These are phyloP conservation scores for Penicillium antarcticum DNA, from an alignment of 495 filamentous ascomycete genomes.

Conservation along the genomic window DNA sequence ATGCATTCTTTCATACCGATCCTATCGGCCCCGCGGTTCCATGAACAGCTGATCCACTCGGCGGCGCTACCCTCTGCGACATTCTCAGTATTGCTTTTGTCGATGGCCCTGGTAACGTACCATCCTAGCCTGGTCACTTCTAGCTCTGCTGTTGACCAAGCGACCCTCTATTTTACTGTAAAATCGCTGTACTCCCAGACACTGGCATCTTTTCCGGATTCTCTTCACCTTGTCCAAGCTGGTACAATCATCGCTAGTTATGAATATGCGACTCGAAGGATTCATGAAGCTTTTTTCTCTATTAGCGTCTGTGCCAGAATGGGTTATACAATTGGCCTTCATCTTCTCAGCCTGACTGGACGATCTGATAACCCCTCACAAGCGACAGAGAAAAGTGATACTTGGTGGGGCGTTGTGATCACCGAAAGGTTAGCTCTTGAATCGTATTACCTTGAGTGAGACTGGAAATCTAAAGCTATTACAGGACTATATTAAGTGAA, in stretches of 20 bases:
- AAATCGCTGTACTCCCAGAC: constrained; percentile 35
- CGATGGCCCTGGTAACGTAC: constrained; percentile 32
- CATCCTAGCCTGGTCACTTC: not conserved
- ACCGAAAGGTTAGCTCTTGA: constrained; percentile 1
- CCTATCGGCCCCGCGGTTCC: constrained; percentile 30
- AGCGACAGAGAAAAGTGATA: constrained; percentile 27
- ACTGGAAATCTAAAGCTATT: not conserved
- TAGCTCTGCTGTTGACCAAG: constrained; percentile 6
- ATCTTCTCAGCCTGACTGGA: not conserved
- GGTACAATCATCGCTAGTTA: constrained; percentile 28
- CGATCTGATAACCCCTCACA: constrained; percentile 4
- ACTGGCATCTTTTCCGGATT: constrained; percentile 22
- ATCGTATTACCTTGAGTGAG: not conserved
- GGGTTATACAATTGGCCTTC: constrained; percentile 22
- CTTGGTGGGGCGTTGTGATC: constrained; percentile 29
- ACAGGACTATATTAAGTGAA: constrained; percentile 8
- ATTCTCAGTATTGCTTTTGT: constrained; percentile 33
- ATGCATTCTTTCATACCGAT: constrained; percentile 35
- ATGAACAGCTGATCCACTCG: constrained; percentile 16
- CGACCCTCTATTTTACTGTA: constrained; percentile 29
- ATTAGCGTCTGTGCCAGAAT: constrained; percentile 29
- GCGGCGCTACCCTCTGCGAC: constrained; percentile 15
- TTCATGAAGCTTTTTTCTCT: constrained; percentile 26
- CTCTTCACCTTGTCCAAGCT: constrained; percentile 34
- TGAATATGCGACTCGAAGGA: constrained; percentile 27